Evolutionary conservation across 768 basidiomycete species (phyloP), one percentile per base, ranked within the genome.

Genomic region (Boletus rufocinnamomeus): DNA sequence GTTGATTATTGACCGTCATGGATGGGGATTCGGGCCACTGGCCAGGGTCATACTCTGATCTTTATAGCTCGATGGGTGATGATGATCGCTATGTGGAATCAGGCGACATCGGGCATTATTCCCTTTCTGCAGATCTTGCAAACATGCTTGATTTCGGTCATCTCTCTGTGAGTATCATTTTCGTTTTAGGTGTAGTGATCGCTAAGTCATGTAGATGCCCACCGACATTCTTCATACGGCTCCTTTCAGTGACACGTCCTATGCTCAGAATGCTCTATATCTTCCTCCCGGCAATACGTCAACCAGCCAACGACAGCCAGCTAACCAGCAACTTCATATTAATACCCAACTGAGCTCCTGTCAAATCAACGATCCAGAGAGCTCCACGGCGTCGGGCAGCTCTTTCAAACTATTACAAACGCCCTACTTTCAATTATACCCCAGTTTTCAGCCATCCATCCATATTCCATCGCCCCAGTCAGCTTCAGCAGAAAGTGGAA

Each of bases 321-420:
- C 3, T 21, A 57, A 38, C 35, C 59, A 49, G 14, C 59, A n/a
- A 11, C 71, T 71, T 41, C 43, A 57, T 14, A 60, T 71, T 8
- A 1, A 69, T 30, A 72, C 70, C 4, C 57, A 58, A 44, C 32
- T 71, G 40, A 41, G 21, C 27, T 14, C 41, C 23, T 43, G 11
- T 44, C 58, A 19, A 17, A 25, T 47, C 8, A 35, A 50, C 28
- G 69, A 67, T 32, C 32, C 58, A 10, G 65, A 56, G 2, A 48
- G 32, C 14, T 71, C 69, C 34, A 60, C 67, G 6, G 38, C 65
- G 0, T 67, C 67, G 10, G 57, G 56, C 34, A 46, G 45, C 10
- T 64, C 65, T 35, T 34, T 60, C 14, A 23, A 30, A 8, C 6
- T 32, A 35, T n/a, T 61, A 27, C 45, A n/a, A 7, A 69, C 67